Evolutionary conservation across 306 rosid species (phyloP).

Genomic region (Gleditsia sinensis): DNA sequence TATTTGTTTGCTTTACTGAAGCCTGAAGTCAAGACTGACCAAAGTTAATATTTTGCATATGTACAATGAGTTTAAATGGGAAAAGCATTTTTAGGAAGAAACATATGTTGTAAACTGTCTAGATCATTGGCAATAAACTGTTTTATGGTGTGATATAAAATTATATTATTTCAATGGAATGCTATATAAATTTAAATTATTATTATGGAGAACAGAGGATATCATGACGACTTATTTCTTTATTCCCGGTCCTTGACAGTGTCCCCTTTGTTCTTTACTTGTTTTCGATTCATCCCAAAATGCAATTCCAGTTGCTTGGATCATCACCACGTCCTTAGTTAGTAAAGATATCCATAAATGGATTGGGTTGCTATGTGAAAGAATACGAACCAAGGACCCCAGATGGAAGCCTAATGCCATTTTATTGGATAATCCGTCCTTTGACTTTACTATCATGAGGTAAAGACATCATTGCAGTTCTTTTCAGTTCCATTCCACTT

Average conservation of each 20-base stretch:
- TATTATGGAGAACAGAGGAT: neutral
- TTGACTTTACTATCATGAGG: conserved; percentile 62
- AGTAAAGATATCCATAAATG: conserved; percentile 66
- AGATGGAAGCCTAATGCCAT: conserved; percentile 69
- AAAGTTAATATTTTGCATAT: conserved; percentile 13
- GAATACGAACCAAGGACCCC: conserved; percentile 63
- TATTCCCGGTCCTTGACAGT: conserved; percentile 50
- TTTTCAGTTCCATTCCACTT: conserved; percentile 4
- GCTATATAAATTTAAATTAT: neutral
- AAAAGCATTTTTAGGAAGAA: neutral
- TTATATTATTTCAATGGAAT: conserved; percentile 13
- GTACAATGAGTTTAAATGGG: neutral
- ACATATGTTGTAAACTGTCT: conserved; percentile 11
- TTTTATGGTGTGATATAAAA: neutral
- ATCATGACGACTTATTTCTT: conserved; percentile 21
- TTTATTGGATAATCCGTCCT: conserved; percentile 73
- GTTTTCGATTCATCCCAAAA: conserved; percentile 71
- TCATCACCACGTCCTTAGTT: conserved; percentile 61
- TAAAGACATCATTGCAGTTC: conserved; percentile 34
- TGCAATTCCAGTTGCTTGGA: conserved; percentile 89
- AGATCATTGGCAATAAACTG: neutral
- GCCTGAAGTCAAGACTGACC: neutral
- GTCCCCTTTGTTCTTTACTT: conserved; percentile 67
- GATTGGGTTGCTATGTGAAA: conserved; percentile 67
- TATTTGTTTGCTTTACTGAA: neutral